Conservation (phyloP, 31 red algal species). For the Porphyra umbilicalis region DNA sequence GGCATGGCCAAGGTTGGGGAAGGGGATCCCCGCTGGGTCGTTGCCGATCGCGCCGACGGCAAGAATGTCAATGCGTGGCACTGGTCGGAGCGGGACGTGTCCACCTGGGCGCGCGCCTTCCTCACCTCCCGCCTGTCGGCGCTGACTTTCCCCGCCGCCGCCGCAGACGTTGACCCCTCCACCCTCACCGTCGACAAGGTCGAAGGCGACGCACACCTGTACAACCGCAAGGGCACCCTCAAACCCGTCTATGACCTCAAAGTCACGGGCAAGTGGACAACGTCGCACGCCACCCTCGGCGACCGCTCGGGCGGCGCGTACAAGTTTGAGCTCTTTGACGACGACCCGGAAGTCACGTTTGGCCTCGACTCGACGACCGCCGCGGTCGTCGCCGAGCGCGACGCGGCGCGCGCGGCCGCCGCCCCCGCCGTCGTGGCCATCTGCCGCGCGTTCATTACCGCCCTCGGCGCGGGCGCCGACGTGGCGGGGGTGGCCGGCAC, state of each 20-base stretch:
- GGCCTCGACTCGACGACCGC: slow-evolving; percentile 27
- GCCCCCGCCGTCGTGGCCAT: slow-evolving; percentile 16
- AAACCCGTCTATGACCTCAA: slow-evolving; percentile 85
- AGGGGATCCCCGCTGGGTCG: slow-evolving; percentile 86
- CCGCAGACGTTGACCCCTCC: not conserved
- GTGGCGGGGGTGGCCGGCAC: slow-evolving; percentile 22
- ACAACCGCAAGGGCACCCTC: slow-evolving; percentile 80
- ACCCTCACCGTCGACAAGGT: slow-evolving; percentile 35
- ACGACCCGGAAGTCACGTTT: slow-evolving; percentile 43
- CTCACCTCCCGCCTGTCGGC: slow-evolving; percentile 38
- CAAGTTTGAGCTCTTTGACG: slow-evolving; percentile 61
- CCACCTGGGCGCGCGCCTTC: slow-evolving; percentile 41
- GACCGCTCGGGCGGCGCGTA: slow-evolving; percentile 29
- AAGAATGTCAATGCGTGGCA: slow-evolving; percentile 90
- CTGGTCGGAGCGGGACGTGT: slow-evolving; percentile 81
- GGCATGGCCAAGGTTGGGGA: slow-evolving; percentile 72
- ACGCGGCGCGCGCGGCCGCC: slow-evolving; percentile 9
- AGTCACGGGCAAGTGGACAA: slow-evolving; percentile 51
- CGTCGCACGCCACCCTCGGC: slow-evolving; percentile 2
- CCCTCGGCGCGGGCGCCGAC: slow-evolving; percentile 49
- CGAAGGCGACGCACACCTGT: slow-evolving; percentile 83
- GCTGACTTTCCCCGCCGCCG: not conserved
- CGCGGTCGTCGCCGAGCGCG: slow-evolving; percentile 5
- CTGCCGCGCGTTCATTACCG: slow-evolving; percentile 42
- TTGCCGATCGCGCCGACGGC: slow-evolving; percentile 70